Conservation (phyloP, 1,284 basidiomycete genomes). For the Gymnopus androsaceus region DNA sequence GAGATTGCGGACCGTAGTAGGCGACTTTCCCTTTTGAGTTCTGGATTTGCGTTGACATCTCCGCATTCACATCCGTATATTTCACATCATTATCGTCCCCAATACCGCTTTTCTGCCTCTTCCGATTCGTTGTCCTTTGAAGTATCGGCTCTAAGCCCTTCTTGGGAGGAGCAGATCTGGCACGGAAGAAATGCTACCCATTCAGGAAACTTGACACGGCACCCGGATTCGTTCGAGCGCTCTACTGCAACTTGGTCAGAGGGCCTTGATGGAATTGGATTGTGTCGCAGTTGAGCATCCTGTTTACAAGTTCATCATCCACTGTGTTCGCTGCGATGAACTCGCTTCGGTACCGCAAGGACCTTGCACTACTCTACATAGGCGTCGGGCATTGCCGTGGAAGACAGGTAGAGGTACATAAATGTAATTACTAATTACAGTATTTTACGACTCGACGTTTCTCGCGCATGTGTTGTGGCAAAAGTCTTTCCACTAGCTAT, state of each 20-base stretch:
- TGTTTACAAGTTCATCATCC: no score
- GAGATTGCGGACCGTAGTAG: conserved; percentile 24
- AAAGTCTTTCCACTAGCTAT: no score
- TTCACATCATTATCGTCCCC: not conserved
- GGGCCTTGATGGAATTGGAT: not conserved
- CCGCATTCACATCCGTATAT: not conserved
- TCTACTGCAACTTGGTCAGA: conserved; percentile 43
- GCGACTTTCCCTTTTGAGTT: conserved; percentile 17
- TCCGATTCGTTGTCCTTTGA: no score
- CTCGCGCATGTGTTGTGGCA: no score
- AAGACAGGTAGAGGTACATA: no score
- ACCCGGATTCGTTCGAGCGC: conserved; percentile 49
- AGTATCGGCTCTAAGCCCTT: conserved; percentile 34
- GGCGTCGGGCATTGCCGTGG: no score
- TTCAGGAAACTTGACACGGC: conserved; percentile 25
- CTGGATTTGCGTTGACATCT: not conserved
- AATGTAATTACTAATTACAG: no score
- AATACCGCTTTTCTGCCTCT: no score
- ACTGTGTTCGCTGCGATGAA: no score
- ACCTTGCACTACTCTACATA: no score
- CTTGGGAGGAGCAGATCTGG: conserved; percentile 35
- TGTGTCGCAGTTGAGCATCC: not conserved
- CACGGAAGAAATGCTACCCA: conserved; percentile 17
- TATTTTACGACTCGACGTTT: no score
- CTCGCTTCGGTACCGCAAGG: not conserved